phyloP scores from a whole-genome alignment of 768 basidiomycete genomes.

The Boletus rubescentipes region DNA sequence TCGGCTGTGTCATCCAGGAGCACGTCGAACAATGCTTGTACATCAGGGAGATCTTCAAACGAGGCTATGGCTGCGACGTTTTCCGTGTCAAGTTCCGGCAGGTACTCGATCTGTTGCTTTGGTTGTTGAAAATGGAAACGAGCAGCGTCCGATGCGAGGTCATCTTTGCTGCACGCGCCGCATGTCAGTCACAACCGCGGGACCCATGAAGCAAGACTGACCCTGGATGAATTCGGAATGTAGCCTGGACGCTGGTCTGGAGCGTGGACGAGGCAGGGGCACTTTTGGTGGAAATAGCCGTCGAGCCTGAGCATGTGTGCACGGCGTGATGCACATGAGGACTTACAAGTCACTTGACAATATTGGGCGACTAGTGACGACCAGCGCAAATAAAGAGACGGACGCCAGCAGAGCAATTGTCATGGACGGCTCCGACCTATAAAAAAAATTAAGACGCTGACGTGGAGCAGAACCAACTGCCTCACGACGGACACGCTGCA shows the following conservation, averaged over 20 bases:
- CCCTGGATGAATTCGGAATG: constrained; percentile 38
- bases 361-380: constrained; percentile 44
- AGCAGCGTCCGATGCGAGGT: constrained; percentile 19
- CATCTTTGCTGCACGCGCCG: constrained; percentile 19
- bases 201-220: constrained; percentile 26
- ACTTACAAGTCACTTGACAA: constrained; percentile 31
- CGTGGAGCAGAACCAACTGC: constrained; percentile 23
- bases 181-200: constrained; percentile 12
- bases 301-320: constrained; percentile 17
- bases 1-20: constrained; percentile 24
- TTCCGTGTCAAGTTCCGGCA: constrained; percentile 29
- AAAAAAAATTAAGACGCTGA: constrained; percentile 3
- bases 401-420: constrained; percentile 39
- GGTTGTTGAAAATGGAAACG: constrained; percentile 32
- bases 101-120: constrained; percentile 31
- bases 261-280: constrained; percentile 18
- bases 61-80: constrained; percentile 32
- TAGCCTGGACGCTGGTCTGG: constrained; percentile 34
- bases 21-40: constrained; percentile 19
- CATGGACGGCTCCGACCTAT: constrained; percentile 27
- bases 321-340: constrained; percentile 6
- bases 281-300: constrained; percentile 12
- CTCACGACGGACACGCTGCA: constrained; percentile 23
- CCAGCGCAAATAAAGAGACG: constrained; percentile 42
- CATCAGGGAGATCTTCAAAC: constrained; percentile 16